Percentiles rank a stretch among this genome's conserved stretches.
Conservation (phyloP, 2,329 filamentous ascomycete species). For the Xylaria hypoxylon region DNA sequence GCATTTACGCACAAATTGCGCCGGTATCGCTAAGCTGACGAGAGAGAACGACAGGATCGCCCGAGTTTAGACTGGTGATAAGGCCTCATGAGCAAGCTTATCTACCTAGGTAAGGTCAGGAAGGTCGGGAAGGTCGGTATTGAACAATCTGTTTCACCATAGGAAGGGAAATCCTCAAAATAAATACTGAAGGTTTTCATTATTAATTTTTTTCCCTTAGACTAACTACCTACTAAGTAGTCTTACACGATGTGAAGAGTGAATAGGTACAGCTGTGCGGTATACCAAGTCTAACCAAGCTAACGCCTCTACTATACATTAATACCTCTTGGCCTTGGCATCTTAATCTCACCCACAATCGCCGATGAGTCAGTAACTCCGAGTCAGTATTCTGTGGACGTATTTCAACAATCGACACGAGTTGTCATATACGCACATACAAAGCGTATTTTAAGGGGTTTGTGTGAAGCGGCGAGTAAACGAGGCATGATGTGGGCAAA, state of each 20-base stretch:
- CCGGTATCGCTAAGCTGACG: slow-evolving; percentile 32
- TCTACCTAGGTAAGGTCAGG: background rate
- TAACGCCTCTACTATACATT: background rate
- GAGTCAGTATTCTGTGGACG: background rate
- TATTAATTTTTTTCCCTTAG: background rate
- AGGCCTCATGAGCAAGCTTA: slow-evolving; percentile 5
- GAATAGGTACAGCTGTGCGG: background rate
- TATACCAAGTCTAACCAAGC: slow-evolving; percentile 6
- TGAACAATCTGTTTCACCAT: background rate
- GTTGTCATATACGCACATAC: slow-evolving; percentile 1
- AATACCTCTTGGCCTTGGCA: slow-evolving; percentile 27
- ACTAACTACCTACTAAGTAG: too few relatives aligned
- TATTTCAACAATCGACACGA: background rate
- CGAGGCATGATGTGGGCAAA: background rate
- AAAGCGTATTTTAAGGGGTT: background rate
- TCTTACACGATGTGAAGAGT: background rate
- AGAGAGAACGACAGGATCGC: slow-evolving; percentile 7
- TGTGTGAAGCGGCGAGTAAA: background rate
- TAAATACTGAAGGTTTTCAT: background rate
- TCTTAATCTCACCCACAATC: background rate
- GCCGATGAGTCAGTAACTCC: slow-evolving; percentile 6
- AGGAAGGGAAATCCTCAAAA: background rate
- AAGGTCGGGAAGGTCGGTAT: background rate
- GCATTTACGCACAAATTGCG: slow-evolving; percentile 17
- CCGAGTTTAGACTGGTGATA: background rate